Base-by-base conservation (phyloP, 2,329 filamentous ascomycete species). In the Furcasterigmium sp. region DNA sequence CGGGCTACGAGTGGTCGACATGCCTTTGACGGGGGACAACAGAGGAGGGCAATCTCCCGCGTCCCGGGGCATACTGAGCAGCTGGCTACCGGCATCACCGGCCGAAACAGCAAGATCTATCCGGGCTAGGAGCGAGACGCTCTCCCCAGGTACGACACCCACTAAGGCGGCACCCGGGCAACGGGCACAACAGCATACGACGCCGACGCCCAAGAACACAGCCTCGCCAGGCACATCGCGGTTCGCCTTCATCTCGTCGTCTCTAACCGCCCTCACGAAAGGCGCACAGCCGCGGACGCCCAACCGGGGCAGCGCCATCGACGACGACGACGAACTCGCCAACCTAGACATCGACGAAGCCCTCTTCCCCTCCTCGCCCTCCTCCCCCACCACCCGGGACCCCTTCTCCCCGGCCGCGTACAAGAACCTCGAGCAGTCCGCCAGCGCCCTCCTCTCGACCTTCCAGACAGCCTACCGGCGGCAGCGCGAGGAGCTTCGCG, bases 371-470 rank as follows among this genome's bases (percentile, higher is more conserved):
- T 14, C n/a, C 18, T 26, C 23, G 11, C 49, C 59, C 1, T 63
- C 65, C 3, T 53, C 63, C 1, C 64, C 73, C 1, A 51, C 54
- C 0, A 66, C 72, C 11, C 59, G 66, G 29, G 73, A 79, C 32
- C 55, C 72, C 2, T 79, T 80, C 56, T 80, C 78, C 1, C 78
- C 78, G 0, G 68, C 75, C 0, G 73, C 75, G 9, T 84, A 73
- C 61, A 80, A 79, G 56, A 82, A 78, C 54, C 65, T 82, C n/a
- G 76, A 78, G 45, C 60, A 65, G 49, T 80, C 78, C 44, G 80
- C 81, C 3, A 63, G 67, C 5, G 73, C 75, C 4, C 60, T 83
- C 5, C 57, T 84, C 19, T 65, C 63, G 18, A 73, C 68, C 54
- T 73, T 83, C 50, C 82, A 84, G 52, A 62, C 60, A 10, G 80